Evolutionary conservation across 495 filamentous ascomycete genomes (phyloP).

Genomic region (Tuber aestivum): DNA sequence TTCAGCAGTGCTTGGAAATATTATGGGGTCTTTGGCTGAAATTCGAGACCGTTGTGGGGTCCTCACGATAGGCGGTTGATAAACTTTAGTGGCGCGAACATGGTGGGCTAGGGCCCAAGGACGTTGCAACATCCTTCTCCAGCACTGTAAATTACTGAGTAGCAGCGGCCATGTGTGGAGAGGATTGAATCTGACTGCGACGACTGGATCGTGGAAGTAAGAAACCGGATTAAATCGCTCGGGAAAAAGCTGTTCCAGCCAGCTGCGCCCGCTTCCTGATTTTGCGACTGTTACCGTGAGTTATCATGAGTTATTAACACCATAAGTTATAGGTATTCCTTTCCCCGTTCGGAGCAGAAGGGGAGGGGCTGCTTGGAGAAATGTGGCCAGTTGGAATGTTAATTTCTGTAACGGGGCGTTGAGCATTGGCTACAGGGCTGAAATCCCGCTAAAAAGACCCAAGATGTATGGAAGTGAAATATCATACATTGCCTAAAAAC

Average conservation of each 20-base stretch:
- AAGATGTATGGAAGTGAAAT: not conserved
- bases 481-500: not conserved
- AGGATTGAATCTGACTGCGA: not conserved
- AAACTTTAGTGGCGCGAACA: not conserved
- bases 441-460: not conserved
- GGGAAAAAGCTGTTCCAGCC: not conserved
- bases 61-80: not conserved
- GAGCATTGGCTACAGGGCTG: not conserved
- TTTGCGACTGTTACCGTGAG: not conserved
- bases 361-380: not conserved
- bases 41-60: not conserved
- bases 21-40: not conserved
- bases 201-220: not conserved
- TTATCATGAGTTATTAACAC: not conserved
- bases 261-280: not conserved
- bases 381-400: not conserved
- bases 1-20: not conserved
- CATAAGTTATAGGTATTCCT: not conserved
- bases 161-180: not conserved
- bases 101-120: not conserved
- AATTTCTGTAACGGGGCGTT: not conserved
- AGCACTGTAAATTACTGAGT: no score
- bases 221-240: not conserved
- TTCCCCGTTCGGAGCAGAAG: not conserved
- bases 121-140: not conserved